phyloP scores from a whole-genome alignment of 352 stramenopile species.

The Globisporangium okanoganense region DNA sequence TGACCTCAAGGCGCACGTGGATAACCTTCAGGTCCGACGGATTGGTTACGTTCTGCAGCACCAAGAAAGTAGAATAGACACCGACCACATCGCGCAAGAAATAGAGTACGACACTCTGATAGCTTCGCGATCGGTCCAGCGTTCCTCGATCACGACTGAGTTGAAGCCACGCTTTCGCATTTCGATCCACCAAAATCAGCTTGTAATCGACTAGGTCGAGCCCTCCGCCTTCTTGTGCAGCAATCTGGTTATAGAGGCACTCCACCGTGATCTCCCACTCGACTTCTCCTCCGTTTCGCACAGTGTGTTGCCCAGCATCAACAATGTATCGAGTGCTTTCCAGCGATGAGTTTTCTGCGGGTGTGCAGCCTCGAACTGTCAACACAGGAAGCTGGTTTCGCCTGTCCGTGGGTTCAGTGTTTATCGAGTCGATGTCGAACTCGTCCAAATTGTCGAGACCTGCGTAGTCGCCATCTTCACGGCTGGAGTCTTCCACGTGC shows the following conservation, averaged over 20 bases:
- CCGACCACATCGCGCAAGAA: slow-evolving; percentile 78
- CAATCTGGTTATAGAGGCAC: slow-evolving; percentile 48
- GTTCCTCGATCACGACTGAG: slow-evolving; percentile 78
- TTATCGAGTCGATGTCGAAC: slow-evolving; percentile 68
- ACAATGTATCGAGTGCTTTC: slow-evolving; percentile 84
- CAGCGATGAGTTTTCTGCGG: slow-evolving; percentile 75
- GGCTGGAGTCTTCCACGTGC: slow-evolving; percentile 31
- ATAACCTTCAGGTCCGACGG: slow-evolving; percentile 86
- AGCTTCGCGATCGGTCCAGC: slow-evolving; percentile 62
- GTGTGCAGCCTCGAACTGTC: slow-evolving; percentile 74
- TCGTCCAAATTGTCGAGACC: slow-evolving; percentile 76
- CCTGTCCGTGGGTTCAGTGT: slow-evolving; percentile 28
- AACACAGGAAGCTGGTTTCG: slow-evolving; percentile 60
- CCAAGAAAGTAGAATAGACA: slow-evolving; percentile 83
- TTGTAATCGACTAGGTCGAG: slow-evolving; percentile 75
- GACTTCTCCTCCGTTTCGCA: slow-evolving; percentile 82
- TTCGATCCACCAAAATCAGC: slow-evolving; percentile 68
- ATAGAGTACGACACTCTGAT: slow-evolving; percentile 83
- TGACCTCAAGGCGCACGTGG: slow-evolving; percentile 80
- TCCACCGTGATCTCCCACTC: slow-evolving; percentile 89
- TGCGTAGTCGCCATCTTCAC: slow-evolving; percentile 36
- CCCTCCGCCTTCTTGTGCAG: slow-evolving; percentile 20
- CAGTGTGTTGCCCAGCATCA: slow-evolving; percentile 83
- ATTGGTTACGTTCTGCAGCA: slow-evolving; percentile 82
- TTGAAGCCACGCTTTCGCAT: slow-evolving; percentile 74